Base-by-base conservation (phyloP, 805 yeast species). In the Myxozyma lipomycoides region DNA sequence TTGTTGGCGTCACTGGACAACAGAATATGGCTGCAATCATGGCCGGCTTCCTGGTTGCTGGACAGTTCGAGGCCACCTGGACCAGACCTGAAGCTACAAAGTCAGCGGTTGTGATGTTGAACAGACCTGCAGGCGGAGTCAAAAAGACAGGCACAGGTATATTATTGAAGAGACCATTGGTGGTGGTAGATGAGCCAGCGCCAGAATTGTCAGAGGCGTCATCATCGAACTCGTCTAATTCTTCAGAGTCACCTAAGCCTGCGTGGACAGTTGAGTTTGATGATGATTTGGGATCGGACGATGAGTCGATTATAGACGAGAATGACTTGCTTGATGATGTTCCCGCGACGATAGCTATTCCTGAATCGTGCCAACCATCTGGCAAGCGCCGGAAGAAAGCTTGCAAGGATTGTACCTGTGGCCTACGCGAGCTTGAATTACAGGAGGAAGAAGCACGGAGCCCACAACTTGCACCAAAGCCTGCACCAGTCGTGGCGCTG, bases 331-430 rank as follows among this genome's bases (percentile, higher is more conserved):
- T 61, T 15, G 79, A 74, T 46, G 70, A 66, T 18, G 71, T 67
- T 15, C 70, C 63, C 46, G 68, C 52, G 34, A 58, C 60, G 22
- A 59, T 56, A 62, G 72, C 47, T 49, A 21, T 67, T 36, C 68
- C 59, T 4, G 26, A 30, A 15, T 45, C 52, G 18, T 55, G 59
- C 38, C 58, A 41, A 18, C 53, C 58, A 4, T 21, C 39, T 12
- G 53, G 53, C 19, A 55, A 55, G 45, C 58, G 59, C 70, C 78
- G 95, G 66, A 81, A 91, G 73, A 88, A 83, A 70, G 98, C 99
- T 0, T 93, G 99, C 73, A 93, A 90, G 70, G 96, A 93, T 70
- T 93, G 99, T 70, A 84, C 97, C 0, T 93, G 99, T 73, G 99
- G 99, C 4, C 75, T 93, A 58, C 89, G 85, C 61, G 99, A 93